Evolutionary conservation across 116 monocot genomes (phyloP), one percentile per base, ranked within the genome.

Genomic region (Phalaenopsis hybrid): DNA sequence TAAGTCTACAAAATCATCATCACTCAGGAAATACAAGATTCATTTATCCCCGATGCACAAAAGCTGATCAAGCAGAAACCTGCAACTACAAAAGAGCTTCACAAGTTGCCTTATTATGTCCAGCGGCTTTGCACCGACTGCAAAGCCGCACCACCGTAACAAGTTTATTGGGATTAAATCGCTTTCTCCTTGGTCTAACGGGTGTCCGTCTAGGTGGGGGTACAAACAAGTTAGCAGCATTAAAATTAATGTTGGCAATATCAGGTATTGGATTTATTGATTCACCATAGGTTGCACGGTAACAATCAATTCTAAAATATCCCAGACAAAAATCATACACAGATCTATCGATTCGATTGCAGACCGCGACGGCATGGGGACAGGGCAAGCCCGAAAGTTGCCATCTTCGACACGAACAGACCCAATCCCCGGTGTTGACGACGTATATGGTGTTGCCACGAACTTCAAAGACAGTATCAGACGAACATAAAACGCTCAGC

Each of bases 301-400:
- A 87, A 44, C 84, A 74, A 15, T 87, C 87, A 4, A 65, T 67
- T 37, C 46, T 73, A 46, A 81, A 84, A 73, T 84, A 87, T 16
- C 76, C 81, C 20, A 75, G 81, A 78, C 84, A 87, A 48, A 72
- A 87, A 23, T 87, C 87, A 63, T 87, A 84, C 0, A 79, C 72
- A 52, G 81, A 81, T 75, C 84, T 73, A n/a, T 79, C 51, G 2
- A 81, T 31, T 0, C 81, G 83, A 23, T 87, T 83, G 74, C 78
- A 81, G 1, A 81, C 87, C 0, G 84, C 87, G 34, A 87, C 44
- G 15, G 87, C 84, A 63, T 87, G 87, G 5, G 49, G 31, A 78
- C 87, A 87, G 1, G 87, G 87, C 23, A 87, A 61, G 4, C 87
- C 87, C 0, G 87, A 78, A 74, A 87, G 65, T 81, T 87, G 87